Conservation (phyloP, 2,329 filamentous ascomycete species). For the Verticillium albo-atrum region DNA sequence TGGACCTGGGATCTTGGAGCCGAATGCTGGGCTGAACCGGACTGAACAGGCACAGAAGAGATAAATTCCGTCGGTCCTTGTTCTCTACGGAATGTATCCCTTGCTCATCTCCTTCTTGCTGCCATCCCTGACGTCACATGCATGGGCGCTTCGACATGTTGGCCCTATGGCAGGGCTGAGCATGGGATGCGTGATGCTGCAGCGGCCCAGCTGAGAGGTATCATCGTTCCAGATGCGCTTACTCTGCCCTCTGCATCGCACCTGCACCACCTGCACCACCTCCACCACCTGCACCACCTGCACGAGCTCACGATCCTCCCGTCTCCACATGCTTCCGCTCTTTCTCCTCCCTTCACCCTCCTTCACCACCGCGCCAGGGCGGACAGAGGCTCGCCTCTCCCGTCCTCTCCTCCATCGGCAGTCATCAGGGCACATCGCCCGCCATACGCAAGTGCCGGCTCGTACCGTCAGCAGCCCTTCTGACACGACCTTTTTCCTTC, state of each 20-base stretch:
- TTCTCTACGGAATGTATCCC: background rate
- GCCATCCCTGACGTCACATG: background rate
- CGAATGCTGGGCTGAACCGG: too few relatives aligned
- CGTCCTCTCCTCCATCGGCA: background rate
- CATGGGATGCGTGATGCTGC: background rate
- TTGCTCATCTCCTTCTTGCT: background rate
- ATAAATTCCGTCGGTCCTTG: background rate
- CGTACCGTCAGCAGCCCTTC: background rate
- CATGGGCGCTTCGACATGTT: background rate
- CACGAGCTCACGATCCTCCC: background rate
- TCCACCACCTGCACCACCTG: background rate
- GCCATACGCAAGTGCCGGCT: background rate
- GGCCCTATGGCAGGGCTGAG: background rate
- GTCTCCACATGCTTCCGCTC: background rate
- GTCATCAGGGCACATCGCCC: background rate
- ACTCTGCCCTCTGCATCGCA: background rate
- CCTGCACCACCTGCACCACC: background rate
- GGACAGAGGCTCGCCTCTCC: background rate
- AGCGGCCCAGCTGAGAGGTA: background rate
- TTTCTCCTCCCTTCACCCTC: background rate
- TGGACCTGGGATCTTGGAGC: too few relatives aligned
- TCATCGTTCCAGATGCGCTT: background rate
- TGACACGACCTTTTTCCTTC: background rate
- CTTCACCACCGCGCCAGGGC: background rate
- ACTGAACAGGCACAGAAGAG: background rate